These are phyloP conservation scores for Rhododendron vialii DNA, from an alignment of 148 eudicot species.

Conservation along the genomic window DNA sequence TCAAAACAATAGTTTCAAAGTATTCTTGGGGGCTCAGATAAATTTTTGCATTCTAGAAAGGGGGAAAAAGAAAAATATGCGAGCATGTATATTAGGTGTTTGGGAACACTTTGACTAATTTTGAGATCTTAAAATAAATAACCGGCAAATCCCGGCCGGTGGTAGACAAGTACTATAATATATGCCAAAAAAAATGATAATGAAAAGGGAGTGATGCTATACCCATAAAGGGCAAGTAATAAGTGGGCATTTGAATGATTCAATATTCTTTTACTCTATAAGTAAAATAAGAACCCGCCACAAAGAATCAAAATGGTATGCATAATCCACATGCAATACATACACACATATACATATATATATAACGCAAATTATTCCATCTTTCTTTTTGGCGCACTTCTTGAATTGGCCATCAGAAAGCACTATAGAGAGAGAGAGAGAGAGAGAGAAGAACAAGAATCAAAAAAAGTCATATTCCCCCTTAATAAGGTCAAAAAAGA, in stretches of 20 bases:
- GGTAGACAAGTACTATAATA: not conserved
- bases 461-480: constrained; percentile 21
- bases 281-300: not conserved
- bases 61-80: not conserved
- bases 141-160: not conserved
- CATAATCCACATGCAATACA: not conserved
- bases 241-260: not conserved
- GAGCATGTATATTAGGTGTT: not conserved
- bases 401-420: not conserved
- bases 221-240: not conserved
- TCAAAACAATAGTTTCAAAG: not conserved
- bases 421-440: not conserved
- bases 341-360: not conserved
- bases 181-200: not conserved
- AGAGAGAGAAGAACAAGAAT: constrained; percentile 21
- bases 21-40: not conserved
- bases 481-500: constrained; percentile 50
- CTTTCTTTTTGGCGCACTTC: constrained; percentile 1
- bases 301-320: not conserved
- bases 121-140: not conserved
- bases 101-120: not conserved
- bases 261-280: not conserved
- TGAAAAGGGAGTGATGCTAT: not conserved
- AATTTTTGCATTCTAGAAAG: not conserved
- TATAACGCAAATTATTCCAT: not conserved